phyloP scores from a whole-genome alignment of 345 rosid species.

The Ceriops tagal region DNA sequence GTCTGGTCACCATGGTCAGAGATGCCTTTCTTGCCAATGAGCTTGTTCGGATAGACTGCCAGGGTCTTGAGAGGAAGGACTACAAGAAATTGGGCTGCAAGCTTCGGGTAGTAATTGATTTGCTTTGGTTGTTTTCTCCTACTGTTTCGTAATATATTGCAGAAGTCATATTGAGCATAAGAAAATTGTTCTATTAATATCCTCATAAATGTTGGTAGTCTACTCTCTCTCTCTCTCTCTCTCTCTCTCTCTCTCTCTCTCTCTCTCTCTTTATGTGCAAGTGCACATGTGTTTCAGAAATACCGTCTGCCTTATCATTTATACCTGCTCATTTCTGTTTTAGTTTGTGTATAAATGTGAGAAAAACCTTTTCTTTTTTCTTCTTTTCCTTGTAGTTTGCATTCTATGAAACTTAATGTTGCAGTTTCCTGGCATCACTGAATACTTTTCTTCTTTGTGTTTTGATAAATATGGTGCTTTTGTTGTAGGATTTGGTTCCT shows the following conservation, averaged over 20 bases:
- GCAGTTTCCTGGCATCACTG: not conserved
- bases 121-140: not conserved
- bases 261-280: too few species aligned
- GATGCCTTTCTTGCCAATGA: conserved; percentile 77
- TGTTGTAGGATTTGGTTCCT: conserved; percentile 70
- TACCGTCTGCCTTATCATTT: too few species aligned
- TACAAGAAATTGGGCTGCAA: conserved; percentile 92
- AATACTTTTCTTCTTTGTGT: not conserved
- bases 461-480: not conserved
- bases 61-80: conserved; percentile 78
- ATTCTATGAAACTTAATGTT: too few species aligned
- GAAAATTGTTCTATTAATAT: too few species aligned
- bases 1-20: conserved; percentile 84
- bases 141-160: not conserved
- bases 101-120: conserved; percentile 52
- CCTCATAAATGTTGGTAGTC: too few species aligned
- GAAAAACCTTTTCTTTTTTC: too few species aligned
- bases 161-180: not conserved
- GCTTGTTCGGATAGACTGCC: conserved; percentile 76
- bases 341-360: too few species aligned
- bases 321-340: too few species aligned
- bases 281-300: too few species aligned
- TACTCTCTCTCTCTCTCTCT: too few species aligned
- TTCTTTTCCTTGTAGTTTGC: too few species aligned
- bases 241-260: too few species aligned